Conservation (phyloP, 2,329 filamentous ascomycete genomes). For the Hypomyces perniciosus region DNA sequence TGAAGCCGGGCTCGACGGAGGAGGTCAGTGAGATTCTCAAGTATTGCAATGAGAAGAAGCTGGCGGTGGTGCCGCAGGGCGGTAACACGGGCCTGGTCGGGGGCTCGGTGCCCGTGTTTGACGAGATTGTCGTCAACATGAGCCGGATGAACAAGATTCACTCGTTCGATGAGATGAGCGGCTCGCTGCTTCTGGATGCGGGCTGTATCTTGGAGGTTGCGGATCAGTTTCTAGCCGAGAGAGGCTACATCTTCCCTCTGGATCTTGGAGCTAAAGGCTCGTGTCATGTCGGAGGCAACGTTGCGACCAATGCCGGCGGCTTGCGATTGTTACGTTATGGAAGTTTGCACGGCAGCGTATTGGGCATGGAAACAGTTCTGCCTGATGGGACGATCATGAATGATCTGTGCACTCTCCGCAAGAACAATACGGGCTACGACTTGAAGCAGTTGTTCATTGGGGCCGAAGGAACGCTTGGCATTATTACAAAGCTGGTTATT, state of each 20-base stretch:
- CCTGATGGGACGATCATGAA: slow-evolving; percentile 90
- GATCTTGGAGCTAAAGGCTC: slow-evolving; percentile 98
- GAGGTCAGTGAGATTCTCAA: slow-evolving; percentile 86
- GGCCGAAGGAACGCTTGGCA: slow-evolving; percentile 87
- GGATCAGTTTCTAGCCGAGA: slow-evolving; percentile 78
- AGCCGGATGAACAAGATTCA: slow-evolving; percentile 85
- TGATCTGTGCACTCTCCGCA: slow-evolving; percentile 79
- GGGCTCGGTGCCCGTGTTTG: slow-evolving; percentile 92
- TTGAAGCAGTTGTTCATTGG: slow-evolving; percentile 96
- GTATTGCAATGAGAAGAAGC: slow-evolving; percentile 89
- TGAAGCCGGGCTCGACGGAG: slow-evolving; percentile 78
- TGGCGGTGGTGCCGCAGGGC: slow-evolving; percentile 94
- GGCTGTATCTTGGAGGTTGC: slow-evolving; percentile 86
- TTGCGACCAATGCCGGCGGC: slow-evolving; percentile 92
- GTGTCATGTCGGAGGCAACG: slow-evolving; percentile 92
- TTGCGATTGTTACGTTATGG: slow-evolving; percentile 86
- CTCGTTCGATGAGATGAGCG: slow-evolving; percentile 89
- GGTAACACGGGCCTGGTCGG: slow-evolving; percentile 96
- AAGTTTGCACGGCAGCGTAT: slow-evolving; percentile 84
- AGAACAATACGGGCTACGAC: slow-evolving; percentile 99
- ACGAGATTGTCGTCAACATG: slow-evolving; percentile 93
- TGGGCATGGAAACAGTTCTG: slow-evolving; percentile 89
- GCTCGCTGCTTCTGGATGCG: slow-evolving; percentile 82
- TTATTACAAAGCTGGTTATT: slow-evolving; percentile 86
- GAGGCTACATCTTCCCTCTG: slow-evolving; percentile 84